Evolutionary conservation across 139 green algal genomes (phyloP).

Genomic region (Closterium sp.): DNA sequence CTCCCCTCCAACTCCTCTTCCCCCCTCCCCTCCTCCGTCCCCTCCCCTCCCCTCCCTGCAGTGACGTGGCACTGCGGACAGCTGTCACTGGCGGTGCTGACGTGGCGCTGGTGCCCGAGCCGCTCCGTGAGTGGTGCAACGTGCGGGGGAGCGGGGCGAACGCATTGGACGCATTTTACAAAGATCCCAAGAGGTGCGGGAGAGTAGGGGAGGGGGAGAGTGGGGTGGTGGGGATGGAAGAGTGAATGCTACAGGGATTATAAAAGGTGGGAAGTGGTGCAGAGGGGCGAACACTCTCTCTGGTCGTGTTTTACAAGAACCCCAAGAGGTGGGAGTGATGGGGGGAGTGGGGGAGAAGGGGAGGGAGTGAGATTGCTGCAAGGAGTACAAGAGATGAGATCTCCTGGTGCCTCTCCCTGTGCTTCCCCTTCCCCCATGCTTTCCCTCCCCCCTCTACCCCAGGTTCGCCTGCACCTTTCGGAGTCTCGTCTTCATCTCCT

Average conservation of each 20-base stretch:
- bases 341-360: background rate
- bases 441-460: too few relatives aligned
- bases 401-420: too few relatives aligned
- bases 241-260: too few relatives aligned
- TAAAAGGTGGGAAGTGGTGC: too few relatives aligned
- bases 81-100: background rate
- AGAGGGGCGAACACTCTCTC: background rate
- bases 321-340: background rate
- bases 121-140: background rate
- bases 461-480: background rate
- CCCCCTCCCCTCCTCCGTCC: too few relatives aligned
- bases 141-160: background rate
- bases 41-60: background rate
- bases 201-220: too few relatives aligned
- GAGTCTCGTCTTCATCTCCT: background rate
- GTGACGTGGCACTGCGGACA: background rate
- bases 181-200: background rate
- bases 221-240: too few relatives aligned
- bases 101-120: background rate
- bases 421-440: background rate
- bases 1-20: background rate
- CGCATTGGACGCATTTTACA: background rate
- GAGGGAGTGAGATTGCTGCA: background rate
- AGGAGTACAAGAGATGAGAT: too few relatives aligned
- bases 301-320: background rate